Evolutionary conservation across 78 protist species (phyloP).

Genomic region (Dictyostelium citrinum): DNA sequence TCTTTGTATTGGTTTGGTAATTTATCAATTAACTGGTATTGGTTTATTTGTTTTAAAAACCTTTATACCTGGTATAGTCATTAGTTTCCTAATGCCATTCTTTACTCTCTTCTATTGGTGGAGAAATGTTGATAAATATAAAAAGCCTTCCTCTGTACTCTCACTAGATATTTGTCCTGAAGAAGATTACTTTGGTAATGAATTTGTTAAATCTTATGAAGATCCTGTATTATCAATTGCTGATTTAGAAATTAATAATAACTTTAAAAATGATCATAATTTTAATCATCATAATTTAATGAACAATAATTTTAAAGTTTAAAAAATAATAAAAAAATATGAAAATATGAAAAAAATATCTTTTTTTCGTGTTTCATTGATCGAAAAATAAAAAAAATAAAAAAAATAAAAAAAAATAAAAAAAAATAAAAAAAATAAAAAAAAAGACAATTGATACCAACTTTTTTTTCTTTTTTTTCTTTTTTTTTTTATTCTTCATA

Average conservation of each 20-base stretch:
- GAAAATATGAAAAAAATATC: too few relatives aligned
- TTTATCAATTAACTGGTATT: slow-evolving; percentile 57
- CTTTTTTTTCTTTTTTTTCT: too few relatives aligned
- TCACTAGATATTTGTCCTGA: slow-evolving; percentile 52
- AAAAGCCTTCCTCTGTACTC: neutral
- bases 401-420: too few relatives aligned
- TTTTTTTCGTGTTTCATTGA: too few relatives aligned
- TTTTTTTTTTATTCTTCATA: too few relatives aligned
- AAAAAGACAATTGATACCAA: too few relatives aligned
- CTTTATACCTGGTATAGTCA: slow-evolving; percentile 68
- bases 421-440: too few relatives aligned
- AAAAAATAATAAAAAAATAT: too few relatives aligned
- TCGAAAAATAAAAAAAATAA: too few relatives aligned
- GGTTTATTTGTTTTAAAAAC: slow-evolving; percentile 53
- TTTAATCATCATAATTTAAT: neutral
- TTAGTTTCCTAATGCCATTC: slow-evolving; percentile 43
- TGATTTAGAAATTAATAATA: slow-evolving; percentile 11
- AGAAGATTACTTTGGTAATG: slow-evolving; percentile 55
- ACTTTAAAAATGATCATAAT: neutral
- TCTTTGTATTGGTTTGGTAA: slow-evolving; percentile 55
- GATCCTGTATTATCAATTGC: slow-evolving; percentile 35
- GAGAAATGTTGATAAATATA: slow-evolving; percentile 9
- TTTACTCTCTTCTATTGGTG: slow-evolving; percentile 68
- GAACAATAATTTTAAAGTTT: neutral
- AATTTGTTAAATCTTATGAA: slow-evolving; percentile 11